These are phyloP conservation scores for Quercus rubra DNA, from an alignment of 306 rosid genomes.

Conservation along the genomic window DNA sequence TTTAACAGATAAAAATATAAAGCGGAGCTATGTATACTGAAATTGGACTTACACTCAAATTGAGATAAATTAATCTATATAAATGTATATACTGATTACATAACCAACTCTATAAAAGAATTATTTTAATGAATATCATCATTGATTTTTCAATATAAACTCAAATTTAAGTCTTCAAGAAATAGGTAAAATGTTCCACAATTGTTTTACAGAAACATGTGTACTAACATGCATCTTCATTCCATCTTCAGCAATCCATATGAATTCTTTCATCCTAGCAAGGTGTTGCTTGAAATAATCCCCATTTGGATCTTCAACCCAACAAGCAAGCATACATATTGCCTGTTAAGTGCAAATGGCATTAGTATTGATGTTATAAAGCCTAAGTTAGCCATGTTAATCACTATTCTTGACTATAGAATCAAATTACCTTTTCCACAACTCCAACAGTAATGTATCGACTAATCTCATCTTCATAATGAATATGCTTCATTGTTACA, in stretches of 20 bases:
- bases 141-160: too few species aligned
- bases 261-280: conserved; percentile 21
- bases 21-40: too few species aligned
- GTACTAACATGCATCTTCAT: conserved; percentile 32
- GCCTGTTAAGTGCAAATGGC: conserved; percentile 3
- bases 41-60: too few species aligned
- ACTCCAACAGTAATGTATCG: conserved; percentile 30
- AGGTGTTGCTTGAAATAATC: conserved; percentile 35
- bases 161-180: background rate
- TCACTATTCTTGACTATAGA: background rate
- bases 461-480: conserved; percentile 38
- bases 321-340: conserved; percentile 40
- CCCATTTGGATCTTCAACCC: conserved; percentile 42
- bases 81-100: too few species aligned
- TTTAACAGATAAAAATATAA: too few species aligned
- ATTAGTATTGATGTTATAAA: background rate
- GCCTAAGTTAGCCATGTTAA: background rate
- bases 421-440: conserved; percentile 28
- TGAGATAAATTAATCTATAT: too few species aligned
- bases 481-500: conserved; percentile 29
- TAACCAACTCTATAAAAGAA: too few species aligned
- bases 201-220: background rate
- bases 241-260: conserved; percentile 47
- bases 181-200: background rate
- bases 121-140: too few species aligned